Evolutionary conservation across 495 filamentous ascomycete genomes (phyloP).

Genomic region (Tuber melanosporum): DNA sequence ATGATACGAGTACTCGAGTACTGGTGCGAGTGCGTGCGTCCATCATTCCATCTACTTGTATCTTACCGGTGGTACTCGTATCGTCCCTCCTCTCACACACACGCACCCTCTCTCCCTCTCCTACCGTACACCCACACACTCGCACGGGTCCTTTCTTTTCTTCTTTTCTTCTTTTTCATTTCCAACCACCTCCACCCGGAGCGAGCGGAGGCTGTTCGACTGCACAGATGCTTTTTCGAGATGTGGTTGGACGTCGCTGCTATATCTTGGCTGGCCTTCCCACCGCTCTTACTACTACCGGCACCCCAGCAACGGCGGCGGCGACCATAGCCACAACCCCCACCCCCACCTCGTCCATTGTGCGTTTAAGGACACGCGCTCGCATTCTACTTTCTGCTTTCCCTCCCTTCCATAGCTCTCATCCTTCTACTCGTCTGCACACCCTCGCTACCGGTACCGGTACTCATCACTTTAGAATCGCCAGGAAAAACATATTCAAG

Average conservation of each 20-base stretch:
- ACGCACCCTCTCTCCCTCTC: not conserved
- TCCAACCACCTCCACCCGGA: not conserved
- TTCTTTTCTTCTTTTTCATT: not conserved
- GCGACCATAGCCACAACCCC: not conserved
- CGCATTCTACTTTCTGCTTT: not conserved
- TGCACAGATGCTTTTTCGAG: not conserved
- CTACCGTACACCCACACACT: not conserved
- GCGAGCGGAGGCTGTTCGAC: not conserved
- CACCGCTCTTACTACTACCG: not conserved
- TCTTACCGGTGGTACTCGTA: too few relatives aligned
- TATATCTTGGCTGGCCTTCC: constrained; percentile 1
- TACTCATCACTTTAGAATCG: not conserved
- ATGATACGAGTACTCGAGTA: too few relatives aligned
- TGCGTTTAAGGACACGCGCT: not conserved
- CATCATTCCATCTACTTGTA: too few relatives aligned
- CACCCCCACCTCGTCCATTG: not conserved
- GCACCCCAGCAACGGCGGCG: not conserved
- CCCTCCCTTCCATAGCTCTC: not conserved
- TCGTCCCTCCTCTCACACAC: not conserved
- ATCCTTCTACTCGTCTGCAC: constrained; percentile 10
- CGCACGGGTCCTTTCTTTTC: not conserved
- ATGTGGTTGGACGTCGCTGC: not conserved
- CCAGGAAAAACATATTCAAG: constrained; percentile 5
- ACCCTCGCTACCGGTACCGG: not conserved
- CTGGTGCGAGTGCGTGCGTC: too few relatives aligned